Evolutionary conservation across 352 stramenopile genomes (phyloP).

Genomic region (Phytophthora hybrid): DNA sequence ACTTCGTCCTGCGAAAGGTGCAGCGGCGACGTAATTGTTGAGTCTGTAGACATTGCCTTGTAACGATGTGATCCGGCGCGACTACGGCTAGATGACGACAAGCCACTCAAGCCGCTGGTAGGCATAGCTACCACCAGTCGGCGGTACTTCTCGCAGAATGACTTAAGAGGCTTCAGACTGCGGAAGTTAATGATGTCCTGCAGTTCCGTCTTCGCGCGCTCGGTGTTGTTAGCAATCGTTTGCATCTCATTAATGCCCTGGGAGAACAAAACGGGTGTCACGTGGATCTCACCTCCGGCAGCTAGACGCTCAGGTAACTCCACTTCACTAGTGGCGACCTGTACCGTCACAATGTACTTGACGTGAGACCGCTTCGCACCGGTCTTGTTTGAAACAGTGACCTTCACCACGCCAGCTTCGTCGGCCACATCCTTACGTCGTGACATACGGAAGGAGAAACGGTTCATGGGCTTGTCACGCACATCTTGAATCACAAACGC

Average conservation of each 20-base stretch:
- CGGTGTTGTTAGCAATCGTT: constrained; percentile 93
- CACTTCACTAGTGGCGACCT: constrained; percentile 79
- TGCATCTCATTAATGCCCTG: constrained; percentile 97
- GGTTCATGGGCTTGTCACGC: constrained; percentile 84
- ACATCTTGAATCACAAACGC: constrained; percentile 90
- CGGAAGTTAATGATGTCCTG: constrained; percentile 92
- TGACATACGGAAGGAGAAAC: constrained; percentile 90
- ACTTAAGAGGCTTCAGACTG: constrained; percentile 82
- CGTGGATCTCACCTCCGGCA: constrained; percentile 75
- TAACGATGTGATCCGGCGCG: constrained; percentile 55
- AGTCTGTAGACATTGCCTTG: constrained; percentile 62
- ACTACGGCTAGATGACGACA: constrained; percentile 44
- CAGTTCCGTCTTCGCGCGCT: constrained; percentile 88
- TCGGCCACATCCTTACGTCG: constrained; percentile 80
- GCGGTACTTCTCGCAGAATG: constrained; percentile 88
- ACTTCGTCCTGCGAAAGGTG: constrained; percentile 82
- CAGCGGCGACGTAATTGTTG: constrained; percentile 54
- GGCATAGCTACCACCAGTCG: constrained; percentile 66
- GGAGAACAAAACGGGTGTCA: constrained; percentile 88
- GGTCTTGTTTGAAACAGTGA: constrained; percentile 73
- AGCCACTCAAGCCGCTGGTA: constrained; percentile 38
- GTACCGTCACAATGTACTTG: constrained; percentile 88
- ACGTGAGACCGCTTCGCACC: constrained; percentile 63
- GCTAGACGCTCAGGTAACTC: constrained; percentile 79
- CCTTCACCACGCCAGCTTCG: constrained; percentile 82